Evolutionary conservation across 2,329 filamentous ascomycete species (phyloP), one percentile per base, ranked within the genome.

Genomic region (Pyrenochaeta sp.): DNA sequence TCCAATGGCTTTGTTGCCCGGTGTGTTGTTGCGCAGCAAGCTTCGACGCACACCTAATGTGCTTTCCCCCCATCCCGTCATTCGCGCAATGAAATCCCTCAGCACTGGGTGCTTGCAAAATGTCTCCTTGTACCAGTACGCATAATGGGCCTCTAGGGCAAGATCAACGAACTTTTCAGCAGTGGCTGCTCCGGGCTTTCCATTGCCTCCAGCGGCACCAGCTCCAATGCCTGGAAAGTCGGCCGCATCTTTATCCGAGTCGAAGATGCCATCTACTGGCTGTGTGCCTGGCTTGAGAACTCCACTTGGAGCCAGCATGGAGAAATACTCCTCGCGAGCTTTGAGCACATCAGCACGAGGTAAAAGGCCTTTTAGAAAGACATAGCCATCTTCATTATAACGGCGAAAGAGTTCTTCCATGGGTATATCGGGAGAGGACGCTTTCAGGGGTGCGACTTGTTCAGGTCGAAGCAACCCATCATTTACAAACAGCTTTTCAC

Each of bases 21-120:
- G 81, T 0, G 77, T 79, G 51, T 83, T 83, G 50, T 83, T 83
- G 24, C 81, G 68, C 38, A 84, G 60, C 8, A 84, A 60, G 1
- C 79, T 81, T 21, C 81, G 68, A 6, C 73, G 66, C 3, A 81
- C 66, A 5, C 56, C 67, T 3, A 81, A 59, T 0, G 77, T 80
- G 28, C 75, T 59, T 0, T 77, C 72, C 6, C 54, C 56, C 82
- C 82, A 85, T 1, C 77, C 79, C 0, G 77, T 81, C 31, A 85
- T 73, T 4, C 64, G 64, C 0, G 77, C 72, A 13, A 84, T 68
- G 30, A 82, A 83, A 2, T 75, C 69, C 9, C 67, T 67, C 19
- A 85, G 53, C 0, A 56, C 70, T 0, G 79, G 77, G 53, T 84
- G 79, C 13, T 78, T 77, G 59, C 79, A 81, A 48, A 85, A 79